phyloP scores from a whole-genome alignment of 2,329 filamentous ascomycete genomes.

The Aaosphaeria pasadenensis region DNA sequence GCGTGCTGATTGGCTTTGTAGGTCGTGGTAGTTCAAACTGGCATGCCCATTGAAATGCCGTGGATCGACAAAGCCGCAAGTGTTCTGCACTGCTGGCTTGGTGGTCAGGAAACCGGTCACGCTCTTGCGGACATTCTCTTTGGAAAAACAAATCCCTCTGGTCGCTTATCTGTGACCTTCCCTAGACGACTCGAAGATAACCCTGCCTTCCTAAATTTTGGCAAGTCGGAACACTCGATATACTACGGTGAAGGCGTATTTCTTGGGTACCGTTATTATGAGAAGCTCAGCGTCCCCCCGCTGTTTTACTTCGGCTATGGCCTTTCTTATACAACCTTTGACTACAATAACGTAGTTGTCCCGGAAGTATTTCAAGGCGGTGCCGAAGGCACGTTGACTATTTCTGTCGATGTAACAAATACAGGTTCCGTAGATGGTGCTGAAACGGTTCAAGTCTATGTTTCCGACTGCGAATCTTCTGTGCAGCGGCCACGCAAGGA shows the following conservation, averaged over 20 bases:
- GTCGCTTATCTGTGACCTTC: constrained; percentile 65
- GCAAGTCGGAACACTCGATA: constrained; percentile 44
- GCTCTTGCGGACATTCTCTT: constrained; percentile 63
- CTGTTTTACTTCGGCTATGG: constrained; percentile 68
- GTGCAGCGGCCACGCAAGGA: constrained; percentile 63
- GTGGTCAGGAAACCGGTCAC: constrained; percentile 65
- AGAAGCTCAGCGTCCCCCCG: constrained; percentile 57
- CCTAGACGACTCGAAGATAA: constrained; percentile 65
- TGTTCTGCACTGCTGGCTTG: constrained; percentile 73
- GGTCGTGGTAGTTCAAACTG: constrained; percentile 67
- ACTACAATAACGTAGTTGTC: constrained; percentile 54
- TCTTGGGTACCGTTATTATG: constrained; percentile 62
- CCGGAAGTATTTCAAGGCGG: constrained; percentile 46
- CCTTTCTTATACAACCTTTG: constrained; percentile 62
- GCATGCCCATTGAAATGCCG: constrained; percentile 69
- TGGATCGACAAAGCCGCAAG: constrained; percentile 67
- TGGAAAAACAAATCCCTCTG: constrained; percentile 63
- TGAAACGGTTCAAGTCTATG: constrained; percentile 68
- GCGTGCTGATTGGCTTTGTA: constrained; percentile 61
- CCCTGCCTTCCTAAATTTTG: constrained; percentile 68
- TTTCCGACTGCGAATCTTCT: constrained; percentile 60
- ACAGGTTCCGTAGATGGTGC: constrained; percentile 54
- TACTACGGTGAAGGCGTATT: constrained; percentile 62
- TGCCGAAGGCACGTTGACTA: constrained; percentile 54
- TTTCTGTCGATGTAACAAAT: constrained; percentile 63